Evolutionary conservation across 2,329 filamentous ascomycete genomes (phyloP).

Genomic region (Hymenoscyphus albidus): DNA sequence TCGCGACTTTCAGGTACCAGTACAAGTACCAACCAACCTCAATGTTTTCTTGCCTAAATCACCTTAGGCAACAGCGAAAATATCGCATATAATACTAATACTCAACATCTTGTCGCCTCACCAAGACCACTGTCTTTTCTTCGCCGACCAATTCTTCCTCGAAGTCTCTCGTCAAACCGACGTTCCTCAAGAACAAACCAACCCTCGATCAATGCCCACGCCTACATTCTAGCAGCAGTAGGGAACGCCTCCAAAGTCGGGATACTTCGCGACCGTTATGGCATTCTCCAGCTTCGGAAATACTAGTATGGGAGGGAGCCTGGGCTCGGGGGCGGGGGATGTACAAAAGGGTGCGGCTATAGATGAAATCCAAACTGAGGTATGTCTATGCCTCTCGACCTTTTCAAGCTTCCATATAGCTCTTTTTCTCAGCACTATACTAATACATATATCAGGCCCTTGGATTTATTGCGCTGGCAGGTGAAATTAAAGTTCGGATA

Average conservation of each 20-base stretch:
- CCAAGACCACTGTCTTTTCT: background rate
- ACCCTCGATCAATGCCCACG: slow-evolving; percentile 28
- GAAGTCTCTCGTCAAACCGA: background rate
- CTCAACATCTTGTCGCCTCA: background rate
- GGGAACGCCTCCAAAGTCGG: slow-evolving; percentile 35
- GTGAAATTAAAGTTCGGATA: slow-evolving; percentile 76
- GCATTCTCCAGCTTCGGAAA: slow-evolving; percentile 60
- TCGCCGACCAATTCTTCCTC: background rate
- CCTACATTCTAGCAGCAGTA: slow-evolving; percentile 29
- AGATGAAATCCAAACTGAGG: slow-evolving; percentile 77
- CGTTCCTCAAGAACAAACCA: slow-evolving; percentile 13
- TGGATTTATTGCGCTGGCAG: slow-evolving; percentile 75
- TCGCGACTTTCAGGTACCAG: slow-evolving; percentile 5
- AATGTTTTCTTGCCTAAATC: background rate
- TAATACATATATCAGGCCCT: slow-evolving; percentile 50
- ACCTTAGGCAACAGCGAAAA: background rate
- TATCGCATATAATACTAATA: background rate
- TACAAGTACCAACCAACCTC: background rate
- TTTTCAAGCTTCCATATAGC: slow-evolving; percentile 5
- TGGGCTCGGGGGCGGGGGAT: slow-evolving; percentile 39
- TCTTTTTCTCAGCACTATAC: background rate
- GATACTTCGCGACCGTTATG: slow-evolving; percentile 48
- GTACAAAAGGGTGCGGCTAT: slow-evolving; percentile 61
- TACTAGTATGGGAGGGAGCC: slow-evolving; percentile 40
- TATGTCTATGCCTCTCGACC: slow-evolving; percentile 38